These are phyloP conservation scores for Colletotrichum cereale DNA, from an alignment of 2,329 filamentous ascomycete species.

Conservation along the genomic window DNA sequence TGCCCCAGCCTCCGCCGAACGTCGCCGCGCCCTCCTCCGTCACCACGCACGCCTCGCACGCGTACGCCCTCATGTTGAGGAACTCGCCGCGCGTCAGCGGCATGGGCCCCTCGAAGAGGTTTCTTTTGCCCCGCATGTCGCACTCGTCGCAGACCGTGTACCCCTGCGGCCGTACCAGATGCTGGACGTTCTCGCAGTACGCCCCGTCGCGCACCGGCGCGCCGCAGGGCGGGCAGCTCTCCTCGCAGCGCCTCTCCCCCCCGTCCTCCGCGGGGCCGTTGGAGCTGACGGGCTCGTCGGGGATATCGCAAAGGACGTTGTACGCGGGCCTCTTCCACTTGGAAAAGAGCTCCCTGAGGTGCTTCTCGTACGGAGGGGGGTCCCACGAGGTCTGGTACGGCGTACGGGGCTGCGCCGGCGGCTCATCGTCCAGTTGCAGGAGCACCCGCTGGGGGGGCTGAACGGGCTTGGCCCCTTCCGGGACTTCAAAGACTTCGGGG, in stretches of 20 bases:
- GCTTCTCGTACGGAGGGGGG: neutral
- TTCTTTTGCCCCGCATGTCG: constrained; percentile 38
- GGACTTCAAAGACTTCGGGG: constrained; percentile 14
- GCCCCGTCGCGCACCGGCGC: neutral
- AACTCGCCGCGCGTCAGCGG: constrained; percentile 44
- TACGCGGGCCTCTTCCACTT: constrained; percentile 32
- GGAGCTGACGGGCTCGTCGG: constrained; percentile 16
- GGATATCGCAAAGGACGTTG: constrained; percentile 39
- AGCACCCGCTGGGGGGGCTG: constrained; percentile 6
- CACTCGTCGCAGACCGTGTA: constrained; percentile 46
- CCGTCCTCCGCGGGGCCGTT: neutral
- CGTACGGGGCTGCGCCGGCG: neutral
- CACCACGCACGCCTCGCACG: constrained; percentile 50
- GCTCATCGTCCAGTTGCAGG: constrained; percentile 17
- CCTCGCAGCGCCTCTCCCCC: constrained; percentile 19
- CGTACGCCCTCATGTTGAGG: constrained; percentile 52
- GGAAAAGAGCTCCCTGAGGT: constrained; percentile 18
- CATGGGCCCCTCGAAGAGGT: constrained; percentile 38
- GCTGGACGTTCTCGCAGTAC: constrained; percentile 43
- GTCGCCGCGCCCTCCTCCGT: neutral
- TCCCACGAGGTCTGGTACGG: constrained; percentile 13
- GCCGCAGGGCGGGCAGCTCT: neutral
- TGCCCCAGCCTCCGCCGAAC: constrained; percentile 15
- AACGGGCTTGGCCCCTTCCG: constrained; percentile 9
- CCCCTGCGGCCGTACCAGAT: constrained; percentile 10